phyloP scores from a whole-genome alignment of 306 rosid genomes.

The Trifolium fragiferum region DNA sequence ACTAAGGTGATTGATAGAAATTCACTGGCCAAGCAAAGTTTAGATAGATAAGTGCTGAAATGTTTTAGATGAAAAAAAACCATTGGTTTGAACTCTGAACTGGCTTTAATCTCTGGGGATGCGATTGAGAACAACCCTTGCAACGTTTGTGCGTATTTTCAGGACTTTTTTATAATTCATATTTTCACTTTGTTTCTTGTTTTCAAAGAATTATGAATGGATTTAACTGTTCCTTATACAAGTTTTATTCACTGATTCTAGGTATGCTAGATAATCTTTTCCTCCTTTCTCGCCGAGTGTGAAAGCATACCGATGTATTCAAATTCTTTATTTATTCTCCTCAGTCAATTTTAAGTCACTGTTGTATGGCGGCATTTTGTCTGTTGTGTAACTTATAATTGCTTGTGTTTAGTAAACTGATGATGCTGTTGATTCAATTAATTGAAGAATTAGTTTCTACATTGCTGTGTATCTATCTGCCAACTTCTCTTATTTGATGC shows the following conservation, averaged over 20 bases:
- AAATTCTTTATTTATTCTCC: not conserved
- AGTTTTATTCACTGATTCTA: not conserved
- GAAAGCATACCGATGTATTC: not conserved
- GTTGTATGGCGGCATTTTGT: not conserved
- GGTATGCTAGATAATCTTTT: not conserved
- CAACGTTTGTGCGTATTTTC: not conserved
- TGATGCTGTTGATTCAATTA: constrained; percentile 27
- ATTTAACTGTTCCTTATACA: not conserved
- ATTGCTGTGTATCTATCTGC: constrained; percentile 12
- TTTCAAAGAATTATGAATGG: not conserved
- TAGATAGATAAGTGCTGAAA: not conserved
- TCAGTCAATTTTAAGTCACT: not conserved
- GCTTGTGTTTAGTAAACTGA: constrained; percentile 26
- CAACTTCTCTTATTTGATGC: not conserved
- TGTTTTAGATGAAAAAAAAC: not conserved
- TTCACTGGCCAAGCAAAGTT: not conserved
- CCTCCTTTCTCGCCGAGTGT: not conserved
- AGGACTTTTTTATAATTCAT: not conserved
- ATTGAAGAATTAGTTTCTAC: constrained; percentile 22
- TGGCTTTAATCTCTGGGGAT: not conserved
- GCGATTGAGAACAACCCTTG: not conserved
- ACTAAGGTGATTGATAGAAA: not conserved
- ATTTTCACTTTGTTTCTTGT: not conserved
- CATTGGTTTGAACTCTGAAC: not conserved
- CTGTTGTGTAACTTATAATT: constrained; percentile 10